Evolutionary conservation across 2,329 filamentous ascomycete genomes (phyloP).

Genomic region (Cordyceps sp.): DNA sequence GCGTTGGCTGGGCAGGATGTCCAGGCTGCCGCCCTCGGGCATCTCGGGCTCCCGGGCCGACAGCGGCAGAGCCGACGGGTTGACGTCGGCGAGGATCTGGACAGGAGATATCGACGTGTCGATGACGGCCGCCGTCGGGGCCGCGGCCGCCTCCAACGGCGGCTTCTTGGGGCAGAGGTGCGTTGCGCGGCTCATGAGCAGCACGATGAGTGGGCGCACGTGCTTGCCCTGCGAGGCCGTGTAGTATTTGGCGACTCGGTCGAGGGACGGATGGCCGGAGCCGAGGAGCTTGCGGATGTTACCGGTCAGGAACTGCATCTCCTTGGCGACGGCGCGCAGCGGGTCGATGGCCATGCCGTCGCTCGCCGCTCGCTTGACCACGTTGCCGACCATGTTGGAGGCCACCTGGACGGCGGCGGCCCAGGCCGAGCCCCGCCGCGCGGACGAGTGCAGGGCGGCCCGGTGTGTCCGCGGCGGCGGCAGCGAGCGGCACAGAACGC

Average conservation of each 20-base stretch:
- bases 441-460: slow-evolving; percentile 24
- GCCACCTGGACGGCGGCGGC: slow-evolving; percentile 57
- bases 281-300: slow-evolving; percentile 89
- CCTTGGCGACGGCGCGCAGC: slow-evolving; percentile 77
- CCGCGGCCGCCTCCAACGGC: slow-evolving; percentile 16
- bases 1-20: slow-evolving; percentile 84
- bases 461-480: slow-evolving; percentile 13
- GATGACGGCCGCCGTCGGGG: slow-evolving; percentile 28
- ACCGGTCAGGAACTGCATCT: slow-evolving; percentile 89
- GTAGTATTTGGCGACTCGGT: slow-evolving; percentile 96
- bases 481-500: slow-evolving; percentile 15
- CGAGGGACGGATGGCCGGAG: slow-evolving; percentile 84
- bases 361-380: slow-evolving; percentile 43
- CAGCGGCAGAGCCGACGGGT: slow-evolving; percentile 42
- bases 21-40: slow-evolving; percentile 23
- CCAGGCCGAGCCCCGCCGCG: slow-evolving; percentile 45
- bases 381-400: slow-evolving; percentile 54
- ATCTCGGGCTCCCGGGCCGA: slow-evolving; percentile 23
- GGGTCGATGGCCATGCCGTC: slow-evolving; percentile 67
- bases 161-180: slow-evolving; percentile 51
- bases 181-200: slow-evolving; percentile 92
- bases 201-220: slow-evolving; percentile 80
- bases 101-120: slow-evolving; percentile 37
- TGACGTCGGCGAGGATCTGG: slow-evolving; percentile 57
- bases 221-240: slow-evolving; percentile 95